These are phyloP conservation scores for Ramicandelaber brevisporus DNA, from an alignment of 192 early-diverging fungal species.

Conservation along the genomic window DNA sequence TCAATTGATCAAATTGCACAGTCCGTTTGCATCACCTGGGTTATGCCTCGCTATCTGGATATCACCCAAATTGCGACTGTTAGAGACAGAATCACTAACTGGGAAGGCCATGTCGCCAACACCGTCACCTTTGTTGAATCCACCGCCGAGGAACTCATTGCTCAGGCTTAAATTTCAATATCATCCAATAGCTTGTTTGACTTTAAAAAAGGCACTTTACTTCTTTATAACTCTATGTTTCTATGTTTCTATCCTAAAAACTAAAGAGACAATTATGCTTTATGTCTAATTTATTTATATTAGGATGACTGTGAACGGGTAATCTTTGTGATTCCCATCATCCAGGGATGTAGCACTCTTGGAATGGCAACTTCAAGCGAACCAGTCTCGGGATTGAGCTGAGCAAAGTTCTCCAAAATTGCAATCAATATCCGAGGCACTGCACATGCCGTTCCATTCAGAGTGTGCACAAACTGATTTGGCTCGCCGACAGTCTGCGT, in stretches of 20 bases:
- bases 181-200: no score
- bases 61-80: conserved; percentile 67
- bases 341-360: conserved; percentile 38
- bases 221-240: no score
- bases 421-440: conserved; percentile 74
- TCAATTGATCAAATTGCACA: conserved; percentile 88
- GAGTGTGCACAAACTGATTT: conserved; percentile 48
- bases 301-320: no score
- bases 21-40: conserved; percentile 79
- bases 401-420: conserved; percentile 63
- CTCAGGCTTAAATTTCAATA: no score
- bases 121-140: conserved; percentile 39
- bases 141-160: no score
- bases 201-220: no score
- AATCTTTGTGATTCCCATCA: conserved; percentile 30
- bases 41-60: conserved; percentile 90
- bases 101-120: conserved; percentile 62
- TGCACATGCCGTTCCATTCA: conserved; percentile 84
- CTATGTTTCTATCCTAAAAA: no score
- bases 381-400: conserved; percentile 39
- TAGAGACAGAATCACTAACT: conserved; percentile 53
- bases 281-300: no score
- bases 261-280: no score
- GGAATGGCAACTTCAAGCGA: conserved; percentile 49
- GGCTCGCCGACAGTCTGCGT: conserved; percentile 6